These are phyloP conservation scores for Calonectria ilicicola DNA, from an alignment of 2,329 filamentous ascomycete species.

Conservation along the genomic window DNA sequence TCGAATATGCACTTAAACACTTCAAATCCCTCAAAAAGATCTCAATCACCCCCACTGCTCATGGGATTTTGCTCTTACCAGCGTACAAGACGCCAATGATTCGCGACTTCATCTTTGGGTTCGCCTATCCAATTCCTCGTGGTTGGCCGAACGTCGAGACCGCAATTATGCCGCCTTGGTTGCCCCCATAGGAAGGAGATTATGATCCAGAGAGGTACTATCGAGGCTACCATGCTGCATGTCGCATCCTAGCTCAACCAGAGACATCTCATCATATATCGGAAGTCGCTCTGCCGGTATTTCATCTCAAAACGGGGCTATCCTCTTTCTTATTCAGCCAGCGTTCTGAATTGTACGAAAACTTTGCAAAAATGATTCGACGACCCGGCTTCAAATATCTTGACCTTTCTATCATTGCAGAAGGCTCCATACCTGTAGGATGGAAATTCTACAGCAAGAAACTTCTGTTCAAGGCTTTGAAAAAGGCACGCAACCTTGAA, in stretches of 20 bases:
- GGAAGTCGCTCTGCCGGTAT: background rate
- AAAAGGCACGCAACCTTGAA: background rate
- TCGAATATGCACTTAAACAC: background rate
- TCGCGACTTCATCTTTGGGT: background rate
- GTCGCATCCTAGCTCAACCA: background rate
- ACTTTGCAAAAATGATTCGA: background rate
- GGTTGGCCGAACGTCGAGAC: background rate
- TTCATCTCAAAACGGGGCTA: background rate
- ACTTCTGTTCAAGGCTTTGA: background rate
- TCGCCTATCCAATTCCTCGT: background rate
- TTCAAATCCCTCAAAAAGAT: background rate
- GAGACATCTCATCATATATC: background rate
- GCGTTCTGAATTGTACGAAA: background rate
- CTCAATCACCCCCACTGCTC: background rate
- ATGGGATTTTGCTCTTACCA: background rate
- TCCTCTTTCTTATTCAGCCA: background rate
- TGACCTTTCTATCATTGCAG: background rate
- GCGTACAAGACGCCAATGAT: background rate
- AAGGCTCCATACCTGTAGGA: rapidly evolving
- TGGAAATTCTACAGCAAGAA: background rate
- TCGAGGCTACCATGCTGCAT: background rate
- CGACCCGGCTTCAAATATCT: background rate
- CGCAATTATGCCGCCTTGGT: too few relatives aligned
- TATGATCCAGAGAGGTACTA: background rate
- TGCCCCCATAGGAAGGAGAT: background rate